Evolutionary conservation across 345 rosid genomes (phyloP), one percentile per base, ranked within the genome.

Genomic region (Trapa bicornis): DNA sequence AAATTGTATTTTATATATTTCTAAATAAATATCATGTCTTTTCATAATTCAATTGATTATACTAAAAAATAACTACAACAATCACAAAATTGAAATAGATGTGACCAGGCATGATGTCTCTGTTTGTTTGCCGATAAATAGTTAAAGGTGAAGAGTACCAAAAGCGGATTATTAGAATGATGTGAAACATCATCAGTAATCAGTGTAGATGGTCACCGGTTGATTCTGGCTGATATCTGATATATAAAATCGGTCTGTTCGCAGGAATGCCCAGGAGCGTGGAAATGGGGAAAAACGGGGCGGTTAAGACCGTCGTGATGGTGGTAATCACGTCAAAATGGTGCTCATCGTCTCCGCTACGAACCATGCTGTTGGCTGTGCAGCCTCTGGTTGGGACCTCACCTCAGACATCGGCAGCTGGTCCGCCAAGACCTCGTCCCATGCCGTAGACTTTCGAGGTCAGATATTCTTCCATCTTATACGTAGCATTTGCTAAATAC

Each of bases 361-460:
- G 9, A 67, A 67, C 61, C 75, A 43, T 53, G 45, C 75, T 1
- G 71, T 72, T 35, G 75, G 75, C 9, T 67, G 71, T 6, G 5
- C 29, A 22, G 29, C 66, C 61, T 47, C 65, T 33, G 74, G 74
- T 42, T 71, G 74, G 74, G 74, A 71, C 61, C 70, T 71, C 48
- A 57, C 74, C 67, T 47, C 56, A 15, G 54, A 17, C 45, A 16
- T 41, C 47, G 22, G 13, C 13, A 32, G 48, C 35, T 48, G 13
- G 58, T 53, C 39, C 16, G 66, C 62, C 6, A 17, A 37, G 5
- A 37, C 41, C 39, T 35, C 53, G 6, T 54, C 58, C 45, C 63
- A 58, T 15, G 12, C 63, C 63, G 63, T 37, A 1, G 63, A 58
- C 63, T 58, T 58, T 13, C 38, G 32, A 58, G 38, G 63, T 58